These are phyloP conservation scores for Kwoniella dejecticola DNA, from an alignment of 768 basidiomycete species.

Conservation along the genomic window DNA sequence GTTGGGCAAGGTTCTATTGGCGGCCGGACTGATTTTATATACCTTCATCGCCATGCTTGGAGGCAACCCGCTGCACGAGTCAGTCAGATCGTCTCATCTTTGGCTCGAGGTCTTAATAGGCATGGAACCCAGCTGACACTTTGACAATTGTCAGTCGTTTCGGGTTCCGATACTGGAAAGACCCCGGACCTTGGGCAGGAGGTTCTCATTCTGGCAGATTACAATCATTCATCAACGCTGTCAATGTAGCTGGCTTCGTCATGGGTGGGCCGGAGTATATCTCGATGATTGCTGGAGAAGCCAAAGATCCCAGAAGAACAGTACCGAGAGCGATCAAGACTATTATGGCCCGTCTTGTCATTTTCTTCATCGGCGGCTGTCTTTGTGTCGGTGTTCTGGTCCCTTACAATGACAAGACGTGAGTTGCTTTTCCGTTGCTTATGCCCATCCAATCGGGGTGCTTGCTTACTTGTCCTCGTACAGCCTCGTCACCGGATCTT, in stretches of 20 bases:
- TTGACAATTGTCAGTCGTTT: no score
- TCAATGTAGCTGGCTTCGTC: conserved; percentile 26
- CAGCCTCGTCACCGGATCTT: neutral
- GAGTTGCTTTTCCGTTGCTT: no score
- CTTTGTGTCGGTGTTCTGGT: conserved; percentile 31
- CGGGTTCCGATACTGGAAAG: conserved; percentile 31
- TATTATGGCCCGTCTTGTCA: conserved; percentile 13
- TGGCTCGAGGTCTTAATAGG: no score
- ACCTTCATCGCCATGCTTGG: conserved; percentile 67
- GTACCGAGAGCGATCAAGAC: conserved; percentile 23
- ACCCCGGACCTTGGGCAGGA: conserved; percentile 27
- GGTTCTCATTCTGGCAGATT: conserved; percentile 11
- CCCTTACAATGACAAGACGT: conserved; percentile 27
- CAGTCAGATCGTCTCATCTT: no score
- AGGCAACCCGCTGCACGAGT: conserved; percentile 64
- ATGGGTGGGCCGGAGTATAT: conserved; percentile 31
- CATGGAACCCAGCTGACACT: no score
- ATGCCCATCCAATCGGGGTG: no score
- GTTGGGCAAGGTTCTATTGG: conserved; percentile 58
- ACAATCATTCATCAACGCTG: conserved; percentile 18
- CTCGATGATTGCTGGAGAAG: conserved; percentile 28
- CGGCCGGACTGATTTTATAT: conserved; percentile 60
- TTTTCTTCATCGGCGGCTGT: conserved; percentile 29
- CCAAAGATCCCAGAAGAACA: conserved; percentile 22
- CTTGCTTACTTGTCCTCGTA: no score